Evolutionary conservation across 352 stramenopile genomes (phyloP).

Genomic region (Globisporangium perplexum): DNA sequence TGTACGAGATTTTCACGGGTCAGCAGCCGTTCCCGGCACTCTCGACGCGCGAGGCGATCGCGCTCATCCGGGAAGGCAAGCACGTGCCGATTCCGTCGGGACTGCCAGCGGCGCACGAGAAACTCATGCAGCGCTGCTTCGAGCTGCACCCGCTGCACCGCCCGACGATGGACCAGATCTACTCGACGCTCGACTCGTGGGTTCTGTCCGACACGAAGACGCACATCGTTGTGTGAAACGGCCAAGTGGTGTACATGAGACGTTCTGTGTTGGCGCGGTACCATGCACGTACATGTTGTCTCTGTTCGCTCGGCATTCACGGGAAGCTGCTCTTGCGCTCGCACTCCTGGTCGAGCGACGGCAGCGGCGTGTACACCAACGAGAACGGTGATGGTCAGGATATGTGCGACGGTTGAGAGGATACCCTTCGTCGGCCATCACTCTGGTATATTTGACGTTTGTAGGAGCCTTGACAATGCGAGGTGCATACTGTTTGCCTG

Average conservation of each 20-base stretch:
- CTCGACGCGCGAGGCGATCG: constrained; percentile 45
- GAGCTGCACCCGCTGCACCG: constrained; percentile 41
- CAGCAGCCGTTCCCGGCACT: constrained; percentile 46
- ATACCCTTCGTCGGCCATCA: too few species aligned
- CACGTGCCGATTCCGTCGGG: constrained; percentile 46
- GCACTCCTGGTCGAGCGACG: constrained; percentile 20
- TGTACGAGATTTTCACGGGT: constrained; percentile 76
- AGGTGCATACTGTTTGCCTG: too few species aligned
- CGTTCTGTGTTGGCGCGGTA: background rate
- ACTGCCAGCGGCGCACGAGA: constrained; percentile 31
- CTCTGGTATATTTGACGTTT: too few species aligned
- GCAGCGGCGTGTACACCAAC: constrained; percentile 26
- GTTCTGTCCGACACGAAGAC: constrained; percentile 42
- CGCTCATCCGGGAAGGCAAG: constrained; percentile 56
- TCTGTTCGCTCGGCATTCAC: background rate
- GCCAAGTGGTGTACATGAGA: background rate
- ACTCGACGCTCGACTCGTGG: constrained; percentile 52
- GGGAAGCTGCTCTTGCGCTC: constrained; percentile 7
- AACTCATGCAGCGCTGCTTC: constrained; percentile 63
- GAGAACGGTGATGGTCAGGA: too few species aligned
- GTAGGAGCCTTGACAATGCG: too few species aligned
- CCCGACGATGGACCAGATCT: constrained; percentile 69
- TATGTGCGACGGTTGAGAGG: too few species aligned
- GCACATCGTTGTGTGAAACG: constrained; percentile 7
- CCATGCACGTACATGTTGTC: background rate